Evolutionary conservation across 495 filamentous ascomycete genomes (phyloP).

Genomic region (Penicillium samsonianum): DNA sequence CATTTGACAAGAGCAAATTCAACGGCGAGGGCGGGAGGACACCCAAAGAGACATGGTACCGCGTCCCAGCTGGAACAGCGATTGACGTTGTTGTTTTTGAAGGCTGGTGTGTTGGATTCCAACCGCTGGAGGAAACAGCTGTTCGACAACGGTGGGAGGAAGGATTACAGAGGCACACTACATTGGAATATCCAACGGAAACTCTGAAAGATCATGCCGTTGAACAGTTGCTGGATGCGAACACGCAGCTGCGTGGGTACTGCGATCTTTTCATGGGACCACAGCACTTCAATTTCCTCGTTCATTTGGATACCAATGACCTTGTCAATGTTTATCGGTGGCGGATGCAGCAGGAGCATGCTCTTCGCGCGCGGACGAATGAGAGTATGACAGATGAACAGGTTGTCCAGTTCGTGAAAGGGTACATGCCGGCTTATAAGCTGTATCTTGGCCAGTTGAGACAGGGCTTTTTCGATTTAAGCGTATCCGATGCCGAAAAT

Average conservation of each 20-base stretch:
- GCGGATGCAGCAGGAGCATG: constrained; percentile 22
- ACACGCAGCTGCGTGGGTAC: constrained; percentile 16
- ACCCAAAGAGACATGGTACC: constrained; percentile 11
- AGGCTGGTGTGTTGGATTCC: constrained; percentile 26
- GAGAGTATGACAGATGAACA: constrained; percentile 20
- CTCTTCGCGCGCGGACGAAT: constrained; percentile 5
- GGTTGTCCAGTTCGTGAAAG: constrained; percentile 18
- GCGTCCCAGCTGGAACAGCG: constrained; percentile 1
- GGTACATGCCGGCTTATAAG: constrained; percentile 26
- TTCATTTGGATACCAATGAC: constrained; percentile 23
- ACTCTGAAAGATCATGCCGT: constrained; percentile 20
- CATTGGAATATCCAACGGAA: constrained; percentile 5
- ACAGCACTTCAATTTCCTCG: constrained; percentile 16
- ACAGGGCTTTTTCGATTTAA: constrained; percentile 3
- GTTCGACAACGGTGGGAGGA: constrained; percentile 11
- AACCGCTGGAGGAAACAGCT: constrained; percentile 9
- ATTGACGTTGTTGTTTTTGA: constrained; percentile 23
- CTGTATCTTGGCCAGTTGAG: constrained; percentile 20
- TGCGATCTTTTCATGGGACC: constrained; percentile 22
- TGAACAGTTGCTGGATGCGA: constrained; percentile 16
- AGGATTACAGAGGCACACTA: background rate
- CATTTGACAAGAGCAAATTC: constrained; percentile 25
- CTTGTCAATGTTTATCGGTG: constrained; percentile 24
- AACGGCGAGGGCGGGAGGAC: constrained; percentile 22
- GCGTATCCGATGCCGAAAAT: background rate